phyloP scores from a whole-genome alignment of 306 rosid genomes.

The Cicer arietinum region DNA sequence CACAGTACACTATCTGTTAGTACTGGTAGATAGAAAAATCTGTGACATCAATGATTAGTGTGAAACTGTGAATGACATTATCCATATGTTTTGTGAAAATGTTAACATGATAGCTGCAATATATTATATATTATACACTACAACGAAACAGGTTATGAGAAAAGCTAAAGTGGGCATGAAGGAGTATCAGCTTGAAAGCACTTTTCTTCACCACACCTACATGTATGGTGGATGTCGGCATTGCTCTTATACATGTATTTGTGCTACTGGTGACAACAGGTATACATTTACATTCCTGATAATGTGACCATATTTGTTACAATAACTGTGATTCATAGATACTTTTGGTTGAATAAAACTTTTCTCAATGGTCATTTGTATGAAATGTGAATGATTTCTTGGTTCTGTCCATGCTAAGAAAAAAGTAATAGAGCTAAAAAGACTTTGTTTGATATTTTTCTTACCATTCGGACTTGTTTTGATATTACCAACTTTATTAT shows the following conservation, averaged over 20 bases:
- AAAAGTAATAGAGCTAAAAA: neutral
- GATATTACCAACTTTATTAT: constrained; percentile 10
- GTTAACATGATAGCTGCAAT: constrained; percentile 17
- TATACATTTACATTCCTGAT: constrained; percentile 32
- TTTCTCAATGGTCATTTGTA: constrained; percentile 4
- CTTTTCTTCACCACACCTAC: constrained; percentile 93
- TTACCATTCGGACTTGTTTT: constrained; percentile 27
- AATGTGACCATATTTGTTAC: constrained; percentile 10
- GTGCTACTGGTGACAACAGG: constrained; percentile 94
- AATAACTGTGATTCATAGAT: constrained; percentile 12
- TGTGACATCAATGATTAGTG: constrained; percentile 12
- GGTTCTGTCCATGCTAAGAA: neutral
- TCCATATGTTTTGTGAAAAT: constrained; percentile 30
- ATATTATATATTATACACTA: constrained; percentile 2
- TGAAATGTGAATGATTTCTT: constrained; percentile 30
- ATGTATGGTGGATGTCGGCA: constrained; percentile 98
- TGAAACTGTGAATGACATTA: neutral
- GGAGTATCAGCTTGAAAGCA: constrained; percentile 92
- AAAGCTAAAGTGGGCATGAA: constrained; percentile 79
- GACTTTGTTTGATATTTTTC: constrained; percentile 19
- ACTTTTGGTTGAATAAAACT: constrained; percentile 1
- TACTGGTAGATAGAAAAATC: constrained; percentile 28
- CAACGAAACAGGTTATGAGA: constrained; percentile 77
- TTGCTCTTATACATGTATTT: constrained; percentile 95
- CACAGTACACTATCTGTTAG: constrained; percentile 6